Evolutionary conservation across 164 flowering plant species (phyloP), one percentile per base, ranked within the genome.

Genomic region (Liquidambar formosana): DNA sequence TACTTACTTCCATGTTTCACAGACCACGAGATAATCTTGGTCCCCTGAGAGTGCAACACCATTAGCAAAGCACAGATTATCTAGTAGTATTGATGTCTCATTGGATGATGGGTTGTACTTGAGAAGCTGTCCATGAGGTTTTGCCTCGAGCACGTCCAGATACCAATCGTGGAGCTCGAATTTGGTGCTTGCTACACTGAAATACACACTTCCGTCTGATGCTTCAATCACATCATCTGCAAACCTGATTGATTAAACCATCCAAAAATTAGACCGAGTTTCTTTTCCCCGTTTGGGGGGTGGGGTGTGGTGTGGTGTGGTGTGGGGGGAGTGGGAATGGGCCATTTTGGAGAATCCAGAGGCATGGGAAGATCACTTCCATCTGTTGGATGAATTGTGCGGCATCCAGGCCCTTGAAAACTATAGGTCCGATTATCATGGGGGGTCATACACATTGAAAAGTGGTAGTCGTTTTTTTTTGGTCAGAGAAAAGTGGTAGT

Each of bases 1-100:
- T 33, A 57, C 85, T 84, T 74, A 88, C 95, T 77, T 90, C 85
- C 85, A 86, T 25, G 89, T 62, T 80, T 92, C 96, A 43, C 94
- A 88, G 22, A 92, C 71, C 6, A 92, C 71, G 27, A 92, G 71
- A 75, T 76, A 90, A 64, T 85, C 83, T 70, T 88, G 75, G 28
- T 82, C 79, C 19, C 16, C 51, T 0, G 94, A 92, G 45, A 92
- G 82, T 0, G 91, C 89, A 22, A 92, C 93, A 1, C 96, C 96
- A 74, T 90, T 92, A 21, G 96, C 77, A 63, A 90, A 90, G 47
- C 9, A 33, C 18, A 90, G 78, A 70, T 75, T 43, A 47, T 79
- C 77, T 0, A 92, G 80, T 18, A 89, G 18, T 19, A 86, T 23
- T 0, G 89, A 75, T 14, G 91, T 85, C 38, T 75, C 63, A 2